Conservation (phyloP, 2,329 filamentous ascomycete species). For the Ceratocystis destructans region DNA sequence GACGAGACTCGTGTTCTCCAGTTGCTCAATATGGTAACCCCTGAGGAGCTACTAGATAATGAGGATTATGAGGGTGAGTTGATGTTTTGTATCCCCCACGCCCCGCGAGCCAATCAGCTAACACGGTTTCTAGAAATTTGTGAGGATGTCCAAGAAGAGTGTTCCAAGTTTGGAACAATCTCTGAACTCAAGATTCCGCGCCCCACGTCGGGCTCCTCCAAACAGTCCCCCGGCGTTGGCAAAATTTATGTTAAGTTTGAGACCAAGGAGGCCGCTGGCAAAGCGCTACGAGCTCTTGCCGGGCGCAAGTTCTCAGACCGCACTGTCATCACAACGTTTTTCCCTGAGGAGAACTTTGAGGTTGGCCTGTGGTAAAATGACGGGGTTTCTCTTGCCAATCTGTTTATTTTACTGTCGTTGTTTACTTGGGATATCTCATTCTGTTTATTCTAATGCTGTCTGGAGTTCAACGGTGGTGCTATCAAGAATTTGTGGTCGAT, state of each 20-base stretch:
- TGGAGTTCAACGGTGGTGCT: conserved; percentile 15
- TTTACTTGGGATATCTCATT: conserved; percentile 5
- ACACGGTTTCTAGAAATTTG: conserved; percentile 60
- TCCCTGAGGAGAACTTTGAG: conserved; percentile 95
- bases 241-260: conserved; percentile 98
- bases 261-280: conserved; percentile 59
- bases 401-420: background rate
- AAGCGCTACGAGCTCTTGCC: conserved; percentile 77
- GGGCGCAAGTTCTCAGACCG: conserved; percentile 92
- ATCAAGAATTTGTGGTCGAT: conserved; percentile 2
- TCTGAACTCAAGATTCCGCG: conserved; percentile 86
- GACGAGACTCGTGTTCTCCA: conserved; percentile 78
- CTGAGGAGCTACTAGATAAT: conserved; percentile 82
- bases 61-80: conserved; percentile 84
- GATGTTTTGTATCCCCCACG: background rate
- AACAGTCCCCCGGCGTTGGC: conserved; percentile 77
- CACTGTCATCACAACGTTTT: conserved; percentile 93
- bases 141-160: conserved; percentile 88
- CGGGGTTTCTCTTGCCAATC: background rate
- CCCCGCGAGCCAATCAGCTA: conserved; percentile 24
- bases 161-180: conserved; percentile 75
- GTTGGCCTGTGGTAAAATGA: conserved; percentile 63
- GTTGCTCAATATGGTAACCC: conserved; percentile 95
- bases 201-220: conserved; percentile 66
- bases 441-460: conserved; percentile 6